Evolutionary conservation across 345 rosid species (phyloP), one percentile per base, ranked within the genome.

Genomic region (Corchorus olitorius): DNA sequence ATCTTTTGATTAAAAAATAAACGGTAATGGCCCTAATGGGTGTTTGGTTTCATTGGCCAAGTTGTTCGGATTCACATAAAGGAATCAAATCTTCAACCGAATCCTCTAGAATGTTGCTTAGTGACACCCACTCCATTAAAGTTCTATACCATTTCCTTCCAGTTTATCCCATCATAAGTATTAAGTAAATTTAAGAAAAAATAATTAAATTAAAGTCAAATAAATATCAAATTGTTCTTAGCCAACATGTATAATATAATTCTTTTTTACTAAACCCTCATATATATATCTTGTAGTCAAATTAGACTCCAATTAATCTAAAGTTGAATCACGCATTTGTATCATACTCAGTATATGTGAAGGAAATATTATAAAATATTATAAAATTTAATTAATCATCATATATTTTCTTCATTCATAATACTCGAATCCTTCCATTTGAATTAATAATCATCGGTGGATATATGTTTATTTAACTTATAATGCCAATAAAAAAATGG

Each of bases 31-130:
- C 27, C 27, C 27, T 27, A 53, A 2, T 15, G 1, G 46, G 67
- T 35, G 68, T 37, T 63, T 35, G 46, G 46, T 16, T 70, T 34
- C 33, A 52, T 52, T n/a, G 74, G 19, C 45, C 74, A 52, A 33
- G 33, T 70, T 70, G 60, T 69, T 1, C 35, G 73, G 17, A 48
- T 68, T 68, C 52, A 55, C 39, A 27, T 22, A 10, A 19, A 63
- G 49, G 78, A 75, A 75, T 75, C 72, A 65, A 75, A 75, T 75
- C 71, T 39, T 64, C 7, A 6, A 52, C 49, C 60, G 50, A 75
- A 52, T 70, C 75, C 33, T 62, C 65, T 35, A 69, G 27, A 75
- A 33, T 52, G 34, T n/a, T 61, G 70, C 64, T 61, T 58, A 41
- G 63, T 41, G 65, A 58, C 52, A 58, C 65, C 65, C 10, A 73